Evolutionary conservation across 75 land plant species (phyloP).

Genomic region (Sequoia sempervirens): DNA sequence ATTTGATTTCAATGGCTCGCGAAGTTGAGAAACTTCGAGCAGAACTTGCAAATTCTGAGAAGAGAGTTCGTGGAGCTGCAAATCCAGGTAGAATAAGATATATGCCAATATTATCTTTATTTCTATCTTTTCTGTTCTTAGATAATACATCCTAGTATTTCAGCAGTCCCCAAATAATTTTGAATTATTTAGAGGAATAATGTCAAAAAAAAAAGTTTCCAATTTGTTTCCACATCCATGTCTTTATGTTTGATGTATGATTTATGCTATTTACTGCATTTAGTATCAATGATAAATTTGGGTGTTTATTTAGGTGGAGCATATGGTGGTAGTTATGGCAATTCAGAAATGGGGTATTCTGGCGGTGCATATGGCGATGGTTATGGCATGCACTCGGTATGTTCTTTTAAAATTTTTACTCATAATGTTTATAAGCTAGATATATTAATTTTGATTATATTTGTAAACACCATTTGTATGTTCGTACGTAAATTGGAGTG

Average conservation of each 20-base stretch:
- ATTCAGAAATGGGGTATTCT: conserved; percentile 43
- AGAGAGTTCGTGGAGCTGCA: conserved; percentile 43
- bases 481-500: not conserved
- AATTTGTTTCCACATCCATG: not conserved
- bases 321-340: conserved; percentile 38
- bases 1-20: conserved; percentile 65
- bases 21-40: conserved; percentile 83
- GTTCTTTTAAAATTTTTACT: not conserved
- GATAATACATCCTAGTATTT: not conserved
- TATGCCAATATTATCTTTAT: not conserved
- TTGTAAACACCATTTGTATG: not conserved
- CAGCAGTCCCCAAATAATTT: not conserved
- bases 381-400: conserved; percentile 52
- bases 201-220: not conserved
- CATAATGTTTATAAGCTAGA: not conserved
- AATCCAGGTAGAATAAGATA: conserved; percentile 15
- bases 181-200: not conserved
- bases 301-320: conserved; percentile 15
- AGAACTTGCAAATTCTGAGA: conserved; percentile 70
- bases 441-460: not conserved
- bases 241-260: not conserved
- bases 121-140: not conserved
- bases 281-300: not conserved
- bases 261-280: too few relatives aligned
- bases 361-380: conserved; percentile 32